Evolutionary conservation across 2,329 filamentous ascomycete species (phyloP).

Genomic region (Mollisia scopiformis): DNA sequence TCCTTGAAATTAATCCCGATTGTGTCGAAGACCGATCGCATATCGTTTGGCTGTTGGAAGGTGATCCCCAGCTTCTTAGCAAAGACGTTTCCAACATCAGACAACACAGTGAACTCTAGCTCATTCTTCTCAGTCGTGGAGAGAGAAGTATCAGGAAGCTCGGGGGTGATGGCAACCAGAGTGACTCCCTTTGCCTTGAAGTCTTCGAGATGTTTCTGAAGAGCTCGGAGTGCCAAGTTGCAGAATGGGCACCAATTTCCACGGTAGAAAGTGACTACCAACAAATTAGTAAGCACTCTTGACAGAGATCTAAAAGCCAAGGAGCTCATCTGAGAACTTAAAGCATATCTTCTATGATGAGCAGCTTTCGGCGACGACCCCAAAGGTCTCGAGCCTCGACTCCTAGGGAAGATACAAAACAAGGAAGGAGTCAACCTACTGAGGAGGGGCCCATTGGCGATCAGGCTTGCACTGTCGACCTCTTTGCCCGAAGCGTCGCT

Average conservation of each 20-base stretch:
- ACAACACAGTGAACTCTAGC: slow-evolving; percentile 44
- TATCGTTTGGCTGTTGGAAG: slow-evolving; percentile 35
- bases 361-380: no score
- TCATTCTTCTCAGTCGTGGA: slow-evolving; percentile 43
- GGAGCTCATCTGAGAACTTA: no score
- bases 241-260: slow-evolving; percentile 51
- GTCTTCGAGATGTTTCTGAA: slow-evolving; percentile 41
- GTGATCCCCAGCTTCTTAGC: slow-evolving; percentile 43
- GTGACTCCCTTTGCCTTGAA: slow-evolving; percentile 43
- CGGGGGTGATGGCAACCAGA: slow-evolving; percentile 46
- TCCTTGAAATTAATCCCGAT: slow-evolving; percentile 38
- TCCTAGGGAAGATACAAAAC: no score
- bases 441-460: slow-evolving; percentile 39
- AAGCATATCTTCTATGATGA: no score
- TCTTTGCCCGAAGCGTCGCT: slow-evolving; percentile 39
- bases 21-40: slow-evolving; percentile 33
- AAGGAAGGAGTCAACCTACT: no score
- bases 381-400: no score
- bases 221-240: slow-evolving; percentile 42
- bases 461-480: slow-evolving; percentile 38
- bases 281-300: no score
- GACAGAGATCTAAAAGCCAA: no score
- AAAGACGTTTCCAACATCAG: slow-evolving; percentile 41
- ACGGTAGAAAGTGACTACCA: slow-evolving; percentile 52
- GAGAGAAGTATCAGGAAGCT: slow-evolving; percentile 43